These are phyloP conservation scores for Gynostemma pentaphyllum DNA, from an alignment of 306 rosid species.

Conservation along the genomic window DNA sequence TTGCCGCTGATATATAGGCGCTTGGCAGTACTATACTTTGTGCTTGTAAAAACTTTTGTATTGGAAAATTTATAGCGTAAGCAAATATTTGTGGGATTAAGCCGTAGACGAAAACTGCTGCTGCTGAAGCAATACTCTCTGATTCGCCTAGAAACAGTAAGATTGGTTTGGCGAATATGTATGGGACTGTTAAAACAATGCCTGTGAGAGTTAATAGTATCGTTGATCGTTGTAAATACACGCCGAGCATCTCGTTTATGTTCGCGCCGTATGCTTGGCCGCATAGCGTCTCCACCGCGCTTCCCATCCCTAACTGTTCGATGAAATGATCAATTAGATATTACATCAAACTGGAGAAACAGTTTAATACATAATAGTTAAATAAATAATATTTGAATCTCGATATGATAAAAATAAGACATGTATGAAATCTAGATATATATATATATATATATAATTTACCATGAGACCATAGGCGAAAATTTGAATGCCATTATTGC, in stretches of 20 bases:
- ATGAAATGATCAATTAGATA: background rate
- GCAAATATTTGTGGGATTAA: conserved; percentile 68
- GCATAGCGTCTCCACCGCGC: conserved; percentile 73
- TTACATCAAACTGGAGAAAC: no score
- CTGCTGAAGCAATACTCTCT: conserved; percentile 23
- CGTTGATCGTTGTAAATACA: conserved; percentile 52
- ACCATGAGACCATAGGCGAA: conserved; percentile 76
- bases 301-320: conserved; percentile 70
- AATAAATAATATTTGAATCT: no score
- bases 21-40: conserved; percentile 65
- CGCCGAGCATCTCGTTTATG: conserved; percentile 48
- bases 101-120: conserved; percentile 49
- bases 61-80: conserved; percentile 66
- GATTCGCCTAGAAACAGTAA: conserved; percentile 36
- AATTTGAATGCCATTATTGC: conserved; percentile 66
- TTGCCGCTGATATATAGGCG: conserved; percentile 37
- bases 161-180: conserved; percentile 33
- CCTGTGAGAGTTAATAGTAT: conserved; percentile 39
- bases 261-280: conserved; percentile 72
- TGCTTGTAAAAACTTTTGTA: conserved; percentile 63
- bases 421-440: no score
- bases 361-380: no score
- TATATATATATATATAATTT: no score
- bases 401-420: no score
- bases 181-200: conserved; percentile 27